Conservation (phyloP, 805 yeast species). For the Yarrowia sp. region DNA sequence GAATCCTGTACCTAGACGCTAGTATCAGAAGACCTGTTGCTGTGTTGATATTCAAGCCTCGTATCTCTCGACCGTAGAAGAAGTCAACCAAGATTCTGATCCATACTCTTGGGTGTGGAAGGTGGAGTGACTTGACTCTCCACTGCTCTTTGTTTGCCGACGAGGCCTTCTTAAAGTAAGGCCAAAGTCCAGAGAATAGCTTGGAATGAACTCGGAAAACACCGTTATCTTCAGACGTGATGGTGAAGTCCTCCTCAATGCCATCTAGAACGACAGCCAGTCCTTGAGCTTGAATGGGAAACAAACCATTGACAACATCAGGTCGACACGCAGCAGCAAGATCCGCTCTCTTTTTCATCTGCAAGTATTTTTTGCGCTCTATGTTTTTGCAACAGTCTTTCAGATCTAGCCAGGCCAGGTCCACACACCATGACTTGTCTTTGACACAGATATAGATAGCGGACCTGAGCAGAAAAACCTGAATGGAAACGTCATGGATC, state of each 20-base stretch:
- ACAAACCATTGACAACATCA: not conserved
- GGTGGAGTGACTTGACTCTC: not conserved
- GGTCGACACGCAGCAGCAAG: not conserved
- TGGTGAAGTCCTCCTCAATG: not conserved
- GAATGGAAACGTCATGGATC: too few relatives aligned
- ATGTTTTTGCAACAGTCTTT: too few relatives aligned
- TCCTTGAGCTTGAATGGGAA: not conserved
- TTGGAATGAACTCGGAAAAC: not conserved
- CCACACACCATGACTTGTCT: too few relatives aligned
- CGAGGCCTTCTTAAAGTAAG: not conserved
- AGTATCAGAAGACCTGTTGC: not conserved
- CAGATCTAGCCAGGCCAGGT: too few relatives aligned
- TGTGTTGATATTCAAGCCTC: not conserved
- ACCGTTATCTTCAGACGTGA: not conserved
- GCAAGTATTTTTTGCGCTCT: not conserved
- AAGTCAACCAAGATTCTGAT: not conserved
- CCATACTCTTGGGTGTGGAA: not conserved
- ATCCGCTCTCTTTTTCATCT: not conserved
- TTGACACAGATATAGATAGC: too few relatives aligned
- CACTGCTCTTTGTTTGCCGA: not conserved
- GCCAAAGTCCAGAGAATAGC: not conserved
- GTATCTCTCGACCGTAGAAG: not conserved
- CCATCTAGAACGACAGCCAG: not conserved
- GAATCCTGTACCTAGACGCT: too few relatives aligned
- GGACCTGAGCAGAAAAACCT: too few relatives aligned